Evolutionary conservation across 495 filamentous ascomycete genomes (phyloP).

Genomic region (Penicillium chermesinum): DNA sequence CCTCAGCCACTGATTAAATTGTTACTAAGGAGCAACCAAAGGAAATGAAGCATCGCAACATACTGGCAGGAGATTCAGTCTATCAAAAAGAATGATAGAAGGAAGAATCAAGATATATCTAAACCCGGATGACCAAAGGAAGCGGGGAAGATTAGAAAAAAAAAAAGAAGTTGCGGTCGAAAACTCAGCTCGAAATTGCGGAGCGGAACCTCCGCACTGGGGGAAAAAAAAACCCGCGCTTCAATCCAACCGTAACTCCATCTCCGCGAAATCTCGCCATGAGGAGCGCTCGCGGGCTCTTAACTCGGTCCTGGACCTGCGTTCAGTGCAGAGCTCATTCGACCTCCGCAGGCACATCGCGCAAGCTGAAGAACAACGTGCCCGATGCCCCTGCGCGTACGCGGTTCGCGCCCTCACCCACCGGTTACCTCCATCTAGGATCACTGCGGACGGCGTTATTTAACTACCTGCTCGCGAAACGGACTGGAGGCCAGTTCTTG

Average conservation of each 20-base stretch:
- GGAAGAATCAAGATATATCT: not conserved
- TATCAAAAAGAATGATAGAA: not conserved
- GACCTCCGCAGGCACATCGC: slow-evolving; percentile 23
- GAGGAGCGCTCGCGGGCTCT: slow-evolving; percentile 24
- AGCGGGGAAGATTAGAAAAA: slow-evolving; percentile 6
- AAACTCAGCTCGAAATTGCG: slow-evolving; percentile 26
- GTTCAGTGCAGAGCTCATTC: slow-evolving; percentile 36
- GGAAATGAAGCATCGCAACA: not conserved
- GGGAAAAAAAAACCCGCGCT: slow-evolving; percentile 2
- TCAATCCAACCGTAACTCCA: not conserved
- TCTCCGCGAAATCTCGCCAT: slow-evolving; percentile 12
- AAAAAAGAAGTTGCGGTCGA: slow-evolving; percentile 9
- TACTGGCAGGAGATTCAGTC: not conserved
- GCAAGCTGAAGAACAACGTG: slow-evolving; percentile 28
- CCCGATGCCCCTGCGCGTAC: slow-evolving; percentile 72
- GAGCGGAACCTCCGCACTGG: slow-evolving; percentile 17
- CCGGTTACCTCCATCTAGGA: slow-evolving; percentile 87
- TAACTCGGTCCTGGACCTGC: slow-evolving; percentile 40
- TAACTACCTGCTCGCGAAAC: slow-evolving; percentile 83
- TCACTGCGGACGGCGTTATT: slow-evolving; percentile 86
- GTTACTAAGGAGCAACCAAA: slow-evolving; percentile 14
- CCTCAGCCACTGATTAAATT: slow-evolving; percentile 31
- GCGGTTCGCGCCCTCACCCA: slow-evolving; percentile 93
- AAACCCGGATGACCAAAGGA: not conserved
- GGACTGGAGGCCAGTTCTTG: slow-evolving; percentile 88